Base-by-base conservation (phyloP, 306 rosid species). In the Castanea mollissima region DNA sequence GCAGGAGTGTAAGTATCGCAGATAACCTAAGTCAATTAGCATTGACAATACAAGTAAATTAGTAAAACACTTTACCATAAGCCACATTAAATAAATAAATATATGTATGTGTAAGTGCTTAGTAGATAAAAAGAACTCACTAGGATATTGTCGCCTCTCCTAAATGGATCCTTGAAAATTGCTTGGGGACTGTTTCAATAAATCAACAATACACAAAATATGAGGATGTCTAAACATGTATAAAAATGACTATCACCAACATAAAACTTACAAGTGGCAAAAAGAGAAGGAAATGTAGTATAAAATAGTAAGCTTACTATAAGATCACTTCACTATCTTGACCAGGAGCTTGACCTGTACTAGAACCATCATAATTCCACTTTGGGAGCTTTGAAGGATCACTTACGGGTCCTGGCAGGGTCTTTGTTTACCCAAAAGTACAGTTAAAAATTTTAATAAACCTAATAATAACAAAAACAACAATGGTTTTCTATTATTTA, bases 301-400 rank as follows among this genome's bases (percentile, higher is more conserved):
- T 75, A 20, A 2, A 34, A 23, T 69, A 74, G 58, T 15, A 31
- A 38, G 6, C 93, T 83, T 87, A 92, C 98, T 86, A 82, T 73
- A 94, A 15, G 79, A 94, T 88, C 21, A 94, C 98, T 86, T 94
- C 98, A 85, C 98, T 94, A 19, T 94, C 97, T 74, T 81, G 14
- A 65, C 98, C 98, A 74, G 94, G 88, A 55, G 98, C 98, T 92
- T 94, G 98, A 38, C 93, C 91, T 8, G 97, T 92, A 84, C 97
- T 92, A 19, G 98, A 94, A 35, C 98, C 98, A 84, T 94, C 98
- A 56, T 88, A 94, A 62, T 87, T 94, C 98, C 98, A 94, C 75
- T 88, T 91, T 13, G 98, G 97, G 14, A 94, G 93, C 85, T 90
- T 78, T 4, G 97, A 87, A 63, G 98, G 97, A 76, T 90, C 91